These are phyloP conservation scores for Acanthamoeba comandoni DNA, from an alignment of 208 protist species.

Conservation along the genomic window DNA sequence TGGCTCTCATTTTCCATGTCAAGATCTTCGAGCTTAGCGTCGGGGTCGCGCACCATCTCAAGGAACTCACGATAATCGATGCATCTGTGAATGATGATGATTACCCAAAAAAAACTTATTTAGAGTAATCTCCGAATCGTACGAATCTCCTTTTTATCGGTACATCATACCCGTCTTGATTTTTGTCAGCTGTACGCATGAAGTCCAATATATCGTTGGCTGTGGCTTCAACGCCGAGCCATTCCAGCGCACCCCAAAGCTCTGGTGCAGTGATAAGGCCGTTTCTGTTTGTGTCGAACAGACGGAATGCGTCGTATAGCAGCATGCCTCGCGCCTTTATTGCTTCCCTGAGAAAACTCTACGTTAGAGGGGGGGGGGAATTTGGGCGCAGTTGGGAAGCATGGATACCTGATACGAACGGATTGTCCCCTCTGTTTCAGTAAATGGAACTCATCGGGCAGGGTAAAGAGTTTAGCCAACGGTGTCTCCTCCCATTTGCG, in stretches of 20 bases:
- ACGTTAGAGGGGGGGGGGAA: too few species aligned
- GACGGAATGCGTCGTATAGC: conserved; percentile 59
- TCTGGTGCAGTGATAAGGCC: conserved; percentile 50
- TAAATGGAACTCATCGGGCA: conserved; percentile 63
- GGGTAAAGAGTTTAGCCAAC: conserved; percentile 63
- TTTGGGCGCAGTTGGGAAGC: too few species aligned
- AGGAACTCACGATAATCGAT: conserved; percentile 68
- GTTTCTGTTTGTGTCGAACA: conserved; percentile 57
- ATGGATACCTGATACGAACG: conserved; percentile 13
- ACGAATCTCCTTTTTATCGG: neutral
- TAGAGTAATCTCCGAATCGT: neutral
- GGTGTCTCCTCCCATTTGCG: conserved; percentile 70
- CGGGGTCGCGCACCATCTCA: conserved; percentile 66
- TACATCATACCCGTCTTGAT: conserved; percentile 22
- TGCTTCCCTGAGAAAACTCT: neutral
- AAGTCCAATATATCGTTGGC: conserved; percentile 70
- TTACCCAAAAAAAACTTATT: neutral
- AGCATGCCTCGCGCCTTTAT: conserved; percentile 48
- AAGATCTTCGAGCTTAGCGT: conserved; percentile 66
- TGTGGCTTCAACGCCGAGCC: conserved; percentile 42
- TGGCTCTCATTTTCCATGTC: conserved; percentile 60
- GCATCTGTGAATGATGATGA: conserved; percentile 7
- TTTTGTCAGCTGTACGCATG: conserved; percentile 70
- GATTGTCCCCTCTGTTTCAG: conserved; percentile 63
- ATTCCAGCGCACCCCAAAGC: conserved; percentile 69